Evolutionary conservation across 2,329 filamentous ascomycete species (phyloP).

Genomic region (Ramularia endophylla): DNA sequence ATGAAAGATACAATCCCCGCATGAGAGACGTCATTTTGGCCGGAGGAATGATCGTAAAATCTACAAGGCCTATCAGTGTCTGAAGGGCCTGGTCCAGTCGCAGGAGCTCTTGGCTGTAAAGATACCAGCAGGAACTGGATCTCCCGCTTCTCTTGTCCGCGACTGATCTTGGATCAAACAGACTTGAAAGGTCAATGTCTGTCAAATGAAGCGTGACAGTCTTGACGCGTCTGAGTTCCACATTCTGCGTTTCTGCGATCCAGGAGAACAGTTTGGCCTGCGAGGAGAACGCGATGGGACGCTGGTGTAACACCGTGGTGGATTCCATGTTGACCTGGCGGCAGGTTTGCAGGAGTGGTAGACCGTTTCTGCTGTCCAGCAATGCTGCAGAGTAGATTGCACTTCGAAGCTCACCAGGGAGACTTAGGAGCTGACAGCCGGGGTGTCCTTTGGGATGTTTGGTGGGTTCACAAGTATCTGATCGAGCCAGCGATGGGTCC

Average conservation of each 20-base stretch:
- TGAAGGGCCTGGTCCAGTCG: slow-evolving; percentile 18
- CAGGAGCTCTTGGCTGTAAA: slow-evolving; percentile 25
- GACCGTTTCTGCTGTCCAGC: slow-evolving; percentile 1
- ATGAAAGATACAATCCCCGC: slow-evolving; percentile 22
- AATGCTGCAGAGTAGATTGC: slow-evolving; percentile 11
- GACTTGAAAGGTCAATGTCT: slow-evolving; percentile 24
- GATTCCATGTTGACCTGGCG: slow-evolving; percentile 22
- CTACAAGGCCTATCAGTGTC: slow-evolving; percentile 16
- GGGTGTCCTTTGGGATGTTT: no score
- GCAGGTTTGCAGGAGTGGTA: slow-evolving; percentile 15
- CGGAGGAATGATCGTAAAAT: slow-evolving; percentile 20
- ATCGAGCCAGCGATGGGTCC: no score
- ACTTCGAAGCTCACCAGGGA: slow-evolving; percentile 15
- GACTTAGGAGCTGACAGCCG: slow-evolving; percentile 6
- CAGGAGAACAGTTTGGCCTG: slow-evolving; percentile 25
- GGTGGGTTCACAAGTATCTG: no score
- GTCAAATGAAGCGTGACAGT: slow-evolving; percentile 18
- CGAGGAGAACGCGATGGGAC: slow-evolving; percentile 19
- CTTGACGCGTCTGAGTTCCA: slow-evolving; percentile 20
- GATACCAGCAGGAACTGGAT: slow-evolving; percentile 10
- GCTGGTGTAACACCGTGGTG: slow-evolving; percentile 18
- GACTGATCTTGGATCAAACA: slow-evolving; percentile 12
- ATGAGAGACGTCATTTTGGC: slow-evolving; percentile 18
- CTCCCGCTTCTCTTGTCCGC: slow-evolving; percentile 1
- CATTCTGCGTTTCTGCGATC: slow-evolving; percentile 17